phyloP scores from a whole-genome alignment of 2,329 filamentous ascomycete species.

The Meredithiella fracta region DNA sequence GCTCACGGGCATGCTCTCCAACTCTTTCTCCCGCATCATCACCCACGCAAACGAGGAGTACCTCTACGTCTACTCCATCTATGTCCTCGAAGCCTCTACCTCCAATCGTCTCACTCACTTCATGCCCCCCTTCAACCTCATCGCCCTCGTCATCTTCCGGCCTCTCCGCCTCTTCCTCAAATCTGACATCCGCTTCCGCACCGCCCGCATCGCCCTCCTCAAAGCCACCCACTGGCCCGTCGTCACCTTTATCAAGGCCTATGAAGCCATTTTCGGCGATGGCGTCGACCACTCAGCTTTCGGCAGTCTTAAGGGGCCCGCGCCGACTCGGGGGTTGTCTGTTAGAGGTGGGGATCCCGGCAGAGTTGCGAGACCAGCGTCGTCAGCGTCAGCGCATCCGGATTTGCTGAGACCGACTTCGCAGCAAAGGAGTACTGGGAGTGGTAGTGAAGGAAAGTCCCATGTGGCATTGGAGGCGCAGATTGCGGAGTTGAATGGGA shows the following conservation, averaged over 20 bases:
- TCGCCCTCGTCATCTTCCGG: slow-evolving; percentile 54
- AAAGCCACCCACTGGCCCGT: slow-evolving; percentile 50
- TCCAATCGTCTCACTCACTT: slow-evolving; percentile 54
- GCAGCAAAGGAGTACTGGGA: slow-evolving; percentile 14
- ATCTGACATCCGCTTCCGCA: slow-evolving; percentile 45
- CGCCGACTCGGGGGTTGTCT: slow-evolving; percentile 10
- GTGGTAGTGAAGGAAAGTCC: slow-evolving; percentile 17
- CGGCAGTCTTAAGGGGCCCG: slow-evolving; percentile 30
- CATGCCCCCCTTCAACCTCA: slow-evolving; percentile 56
- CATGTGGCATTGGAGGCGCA: slow-evolving; percentile 31
- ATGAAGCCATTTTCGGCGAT: slow-evolving; percentile 37
- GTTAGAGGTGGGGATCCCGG: background rate
- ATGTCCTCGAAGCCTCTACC: slow-evolving; percentile 49
- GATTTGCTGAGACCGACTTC: slow-evolving; percentile 2
- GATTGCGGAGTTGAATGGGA: slow-evolving; percentile 36
- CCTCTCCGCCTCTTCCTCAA: slow-evolving; percentile 54
- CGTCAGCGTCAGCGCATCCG: background rate
- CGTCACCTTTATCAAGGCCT: slow-evolving; percentile 51
- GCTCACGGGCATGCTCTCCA: slow-evolving; percentile 61
- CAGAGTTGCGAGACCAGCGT: background rate
- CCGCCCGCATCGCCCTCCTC: slow-evolving; percentile 43
- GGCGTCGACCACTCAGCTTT: slow-evolving; percentile 29
- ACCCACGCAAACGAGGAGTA: slow-evolving; percentile 57
- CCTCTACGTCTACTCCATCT: slow-evolving; percentile 55
- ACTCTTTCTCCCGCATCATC: slow-evolving; percentile 52